A percentile compares a stretch with the other conserved stretches of the same genome.
phyloP scores from a whole-genome alignment of 164 flowering plant genomes.

The Vitis riparia region DNA sequence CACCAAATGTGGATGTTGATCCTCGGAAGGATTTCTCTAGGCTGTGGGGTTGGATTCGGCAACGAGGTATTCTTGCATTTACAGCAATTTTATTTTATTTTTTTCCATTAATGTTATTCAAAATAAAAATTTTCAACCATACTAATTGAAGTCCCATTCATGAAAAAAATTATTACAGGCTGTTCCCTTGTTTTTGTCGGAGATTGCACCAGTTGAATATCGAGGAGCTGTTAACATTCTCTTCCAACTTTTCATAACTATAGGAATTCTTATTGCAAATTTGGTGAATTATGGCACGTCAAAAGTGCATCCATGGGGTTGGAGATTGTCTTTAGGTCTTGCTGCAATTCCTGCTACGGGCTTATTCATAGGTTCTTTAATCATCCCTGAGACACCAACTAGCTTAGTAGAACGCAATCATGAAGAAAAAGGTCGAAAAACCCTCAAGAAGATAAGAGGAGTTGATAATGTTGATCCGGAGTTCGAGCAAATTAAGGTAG shows the following conservation, averaged over 20 bases:
- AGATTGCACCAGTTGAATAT: conserved; percentile 41
- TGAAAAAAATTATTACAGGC: conserved; percentile 35
- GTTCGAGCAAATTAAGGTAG: conserved; percentile 25
- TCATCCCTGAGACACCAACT: conserved; percentile 51
- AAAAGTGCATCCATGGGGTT: conserved; percentile 35
- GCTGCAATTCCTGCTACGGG: conserved; percentile 39
- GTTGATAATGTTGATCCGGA: conserved; percentile 38
- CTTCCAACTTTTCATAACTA: conserved; percentile 49
- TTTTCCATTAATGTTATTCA: conserved; percentile 16
- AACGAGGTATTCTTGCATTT: conserved; percentile 21
- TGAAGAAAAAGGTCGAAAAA: conserved; percentile 19
- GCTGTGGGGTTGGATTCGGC: conserved; percentile 30
- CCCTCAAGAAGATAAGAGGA: conserved; percentile 46
- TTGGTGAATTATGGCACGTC: conserved; percentile 37
- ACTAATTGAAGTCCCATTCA: conserved; percentile 40
- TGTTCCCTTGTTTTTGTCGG: conserved; percentile 64
- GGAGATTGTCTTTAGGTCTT: conserved; percentile 41
- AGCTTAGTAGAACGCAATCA: conserved; percentile 41
- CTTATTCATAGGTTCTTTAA: conserved; percentile 35
- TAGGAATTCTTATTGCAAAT: conserved; percentile 44
- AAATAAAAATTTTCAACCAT: conserved; percentile 71
- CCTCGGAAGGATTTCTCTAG: conserved; percentile 24
- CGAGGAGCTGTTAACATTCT: conserved; percentile 53
- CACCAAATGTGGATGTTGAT: conserved; percentile 14
- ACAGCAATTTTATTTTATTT: no score